phyloP scores from a whole-genome alignment of 2,329 filamentous ascomycete species.

The Rhinocladiella mackenziei region DNA sequence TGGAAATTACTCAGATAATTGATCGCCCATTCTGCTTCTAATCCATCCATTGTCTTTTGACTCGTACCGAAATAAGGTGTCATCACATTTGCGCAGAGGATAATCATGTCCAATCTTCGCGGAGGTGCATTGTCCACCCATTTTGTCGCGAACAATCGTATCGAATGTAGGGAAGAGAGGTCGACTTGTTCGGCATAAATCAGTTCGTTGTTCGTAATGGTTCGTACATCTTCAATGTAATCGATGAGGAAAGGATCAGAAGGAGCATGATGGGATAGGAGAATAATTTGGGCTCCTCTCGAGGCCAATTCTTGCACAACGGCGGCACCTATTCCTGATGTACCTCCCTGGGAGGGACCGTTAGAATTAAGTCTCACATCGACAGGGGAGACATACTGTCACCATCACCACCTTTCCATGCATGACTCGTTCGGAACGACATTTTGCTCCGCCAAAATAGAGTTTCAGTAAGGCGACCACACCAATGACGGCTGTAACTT shows the following conservation, averaged over 20 bases:
- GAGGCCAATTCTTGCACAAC: slow-evolving; percentile 69
- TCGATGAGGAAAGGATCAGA: slow-evolving; percentile 87
- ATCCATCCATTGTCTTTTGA: slow-evolving; percentile 66
- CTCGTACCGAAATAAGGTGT: slow-evolving; percentile 63
- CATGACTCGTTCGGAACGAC: slow-evolving; percentile 74
- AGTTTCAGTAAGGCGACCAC: slow-evolving; percentile 61
- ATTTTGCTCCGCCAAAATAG: slow-evolving; percentile 72
- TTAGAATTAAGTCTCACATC: slow-evolving; percentile 3
- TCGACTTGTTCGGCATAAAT: slow-evolving; percentile 96
- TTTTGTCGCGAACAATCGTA: slow-evolving; percentile 89
- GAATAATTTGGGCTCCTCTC: slow-evolving; percentile 83
- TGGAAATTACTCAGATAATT: slow-evolving; percentile 98
- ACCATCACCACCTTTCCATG: slow-evolving; percentile 92
- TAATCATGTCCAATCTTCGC: slow-evolving; percentile 80
- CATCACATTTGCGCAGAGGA: slow-evolving; percentile 77
- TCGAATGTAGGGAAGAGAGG: slow-evolving; percentile 78
- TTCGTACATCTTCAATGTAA: slow-evolving; percentile 82
- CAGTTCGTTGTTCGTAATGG: slow-evolving; percentile 71
- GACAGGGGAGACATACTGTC: slow-evolving; percentile 55
- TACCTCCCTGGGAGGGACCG: slow-evolving; percentile 64
- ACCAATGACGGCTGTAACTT: slow-evolving; percentile 50
- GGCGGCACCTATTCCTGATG: slow-evolving; percentile 81
- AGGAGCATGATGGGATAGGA: slow-evolving; percentile 77
- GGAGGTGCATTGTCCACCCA: slow-evolving; percentile 97
- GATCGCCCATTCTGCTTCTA: slow-evolving; percentile 88